Evolutionary conservation across 2,329 filamentous ascomycete species (phyloP).

Genomic region (Ceratocystis diversiconidia): DNA sequence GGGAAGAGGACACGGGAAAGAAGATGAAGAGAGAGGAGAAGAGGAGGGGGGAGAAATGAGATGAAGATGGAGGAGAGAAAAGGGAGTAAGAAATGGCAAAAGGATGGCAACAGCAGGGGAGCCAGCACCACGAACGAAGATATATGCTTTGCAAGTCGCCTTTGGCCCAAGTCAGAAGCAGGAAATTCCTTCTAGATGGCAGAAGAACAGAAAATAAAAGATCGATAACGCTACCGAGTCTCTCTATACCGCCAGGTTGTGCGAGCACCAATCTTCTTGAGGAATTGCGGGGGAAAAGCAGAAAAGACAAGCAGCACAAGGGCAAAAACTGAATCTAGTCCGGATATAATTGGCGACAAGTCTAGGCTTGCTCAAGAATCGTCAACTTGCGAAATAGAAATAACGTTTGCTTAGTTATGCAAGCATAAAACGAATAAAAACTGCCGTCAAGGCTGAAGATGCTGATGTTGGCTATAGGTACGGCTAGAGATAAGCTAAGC

Average conservation of each 20-base stretch:
- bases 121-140: no score
- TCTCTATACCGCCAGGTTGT: not conserved
- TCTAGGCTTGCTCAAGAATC: not conserved
- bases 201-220: no score
- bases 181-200: no score
- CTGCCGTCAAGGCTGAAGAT: not conserved
- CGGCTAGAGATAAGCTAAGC: not conserved
- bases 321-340: not conserved
- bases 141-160: no score
- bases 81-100: not conserved
- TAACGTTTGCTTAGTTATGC: not conserved
- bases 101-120: no score
- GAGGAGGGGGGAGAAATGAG: not conserved
- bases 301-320: not conserved
- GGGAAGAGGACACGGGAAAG: not conserved
- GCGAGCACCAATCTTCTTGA: no score
- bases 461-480: not conserved
- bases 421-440: not conserved
- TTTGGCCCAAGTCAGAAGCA: no score
- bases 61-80: constrained; percentile 10
- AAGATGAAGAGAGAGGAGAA: constrained; percentile 5
- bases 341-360: not conserved
- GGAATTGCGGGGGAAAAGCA: not conserved
- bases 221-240: no score
- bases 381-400: not conserved